Percentiles rank a stretch among this genome's conserved stretches.
Conservation (phyloP, 176 grass and related monocot genomes). For the Oryza glumipatula region DNA sequence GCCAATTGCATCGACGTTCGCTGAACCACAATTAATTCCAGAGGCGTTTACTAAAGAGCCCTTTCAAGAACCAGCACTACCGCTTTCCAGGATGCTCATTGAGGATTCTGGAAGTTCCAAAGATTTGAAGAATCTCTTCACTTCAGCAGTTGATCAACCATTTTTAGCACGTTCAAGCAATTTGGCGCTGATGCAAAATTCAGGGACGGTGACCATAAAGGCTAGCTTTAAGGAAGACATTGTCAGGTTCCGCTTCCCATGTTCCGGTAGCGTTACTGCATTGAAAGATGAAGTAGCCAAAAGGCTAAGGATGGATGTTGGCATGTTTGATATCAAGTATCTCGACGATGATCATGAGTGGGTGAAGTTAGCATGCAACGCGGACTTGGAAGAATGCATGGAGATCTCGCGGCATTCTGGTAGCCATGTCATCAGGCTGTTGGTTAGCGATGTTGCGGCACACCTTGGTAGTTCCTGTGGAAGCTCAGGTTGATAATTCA, state of each 20-base stretch:
- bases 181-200: constrained; percentile 47
- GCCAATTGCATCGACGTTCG: constrained; percentile 56
- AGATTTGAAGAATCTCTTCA: constrained; percentile 78
- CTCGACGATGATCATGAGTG: constrained; percentile 96
- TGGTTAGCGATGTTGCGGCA: constrained; percentile 58
- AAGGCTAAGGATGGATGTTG: constrained; percentile 80
- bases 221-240: constrained; percentile 91
- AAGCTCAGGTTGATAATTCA: constrained; percentile 59
- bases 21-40: constrained; percentile 44
- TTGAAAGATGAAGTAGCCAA: constrained; percentile 72
- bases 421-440: constrained; percentile 72
- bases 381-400: constrained; percentile 93
- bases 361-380: constrained; percentile 78
- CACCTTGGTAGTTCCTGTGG: constrained; percentile 84
- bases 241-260: constrained; percentile 74
- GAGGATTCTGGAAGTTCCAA: constrained; percentile 85
- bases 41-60: constrained; percentile 46
- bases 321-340: constrained; percentile 86
- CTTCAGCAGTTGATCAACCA: constrained; percentile 51
- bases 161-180: constrained; percentile 41
- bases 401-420: constrained; percentile 70
- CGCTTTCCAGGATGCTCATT: constrained; percentile 57
- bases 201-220: constrained; percentile 74
- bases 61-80: constrained; percentile 57
- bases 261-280: constrained; percentile 47